A percentile compares a stretch with the other conserved stretches of the same genome.
phyloP scores from a whole-genome alignment of 2,329 filamentous ascomycete genomes.

The Tolypocladium tundrense region DNA sequence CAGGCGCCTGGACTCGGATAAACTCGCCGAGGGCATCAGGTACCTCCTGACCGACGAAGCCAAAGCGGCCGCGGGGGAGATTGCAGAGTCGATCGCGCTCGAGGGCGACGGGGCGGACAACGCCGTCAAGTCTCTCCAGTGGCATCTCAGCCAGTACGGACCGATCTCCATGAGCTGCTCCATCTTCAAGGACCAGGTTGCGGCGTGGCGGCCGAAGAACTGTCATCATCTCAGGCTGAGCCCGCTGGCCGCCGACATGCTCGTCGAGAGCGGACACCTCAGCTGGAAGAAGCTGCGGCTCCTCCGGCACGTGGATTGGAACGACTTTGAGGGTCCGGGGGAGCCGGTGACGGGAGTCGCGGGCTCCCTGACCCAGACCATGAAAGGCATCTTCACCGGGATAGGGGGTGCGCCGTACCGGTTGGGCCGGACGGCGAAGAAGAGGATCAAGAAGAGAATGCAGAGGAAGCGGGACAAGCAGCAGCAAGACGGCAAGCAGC shows the following conservation, averaged over 20 bases:
- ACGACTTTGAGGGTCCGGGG: constrained; percentile 66
- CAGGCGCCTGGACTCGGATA: constrained; percentile 53
- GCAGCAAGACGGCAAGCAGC: constrained; percentile 18
- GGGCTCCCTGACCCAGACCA: constrained; percentile 48
- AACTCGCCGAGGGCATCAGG: constrained; percentile 59
- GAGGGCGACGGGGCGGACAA: constrained; percentile 62
- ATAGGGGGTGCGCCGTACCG: constrained; percentile 54
- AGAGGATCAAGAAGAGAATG: constrained; percentile 29
- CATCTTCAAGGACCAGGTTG: constrained; percentile 50
- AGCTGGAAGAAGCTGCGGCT: constrained; percentile 54
- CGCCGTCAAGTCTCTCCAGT: constrained; percentile 57
- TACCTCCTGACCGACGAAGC: constrained; percentile 55
- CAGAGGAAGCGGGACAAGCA: constrained; percentile 39
- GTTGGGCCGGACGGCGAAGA: constrained; percentile 46
- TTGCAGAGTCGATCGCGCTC: constrained; percentile 49
- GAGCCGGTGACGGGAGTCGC: constrained; percentile 60
- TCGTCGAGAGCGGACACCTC: constrained; percentile 50
- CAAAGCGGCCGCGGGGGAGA: constrained; percentile 41
- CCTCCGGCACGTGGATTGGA: constrained; percentile 61
- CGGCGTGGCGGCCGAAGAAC: constrained; percentile 55
- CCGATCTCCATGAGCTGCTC: constrained; percentile 53
- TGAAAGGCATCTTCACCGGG: constrained; percentile 51
- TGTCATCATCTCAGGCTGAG: constrained; percentile 47
- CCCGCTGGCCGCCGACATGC: constrained; percentile 53
- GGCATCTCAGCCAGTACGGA: constrained; percentile 41